Conservation (phyloP, 2,329 filamentous ascomycete genomes). For the Diaporthe citrichinensis region DNA sequence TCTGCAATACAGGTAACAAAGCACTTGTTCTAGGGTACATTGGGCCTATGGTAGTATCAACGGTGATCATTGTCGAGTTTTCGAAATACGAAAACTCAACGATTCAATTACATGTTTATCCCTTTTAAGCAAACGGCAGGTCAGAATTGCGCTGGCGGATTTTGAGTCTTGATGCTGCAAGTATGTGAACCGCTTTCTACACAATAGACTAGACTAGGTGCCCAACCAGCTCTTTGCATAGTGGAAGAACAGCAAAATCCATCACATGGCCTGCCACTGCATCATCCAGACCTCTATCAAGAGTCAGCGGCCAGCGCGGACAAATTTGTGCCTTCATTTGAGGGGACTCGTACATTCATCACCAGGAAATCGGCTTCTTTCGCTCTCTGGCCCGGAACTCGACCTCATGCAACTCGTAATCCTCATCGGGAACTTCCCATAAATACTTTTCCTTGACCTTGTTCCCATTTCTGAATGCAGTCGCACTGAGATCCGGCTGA, state of each 20-base stretch:
- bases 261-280: neutral
- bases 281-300: neutral
- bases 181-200: too few species aligned
- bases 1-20: too few species aligned
- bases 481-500: neutral
- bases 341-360: neutral
- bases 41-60: too few species aligned
- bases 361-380: constrained; percentile 13
- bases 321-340: neutral
- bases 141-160: neutral
- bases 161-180: neutral
- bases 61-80: neutral
- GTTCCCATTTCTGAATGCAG: neutral
- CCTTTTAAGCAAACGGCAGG: neutral
- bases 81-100: too few species aligned
- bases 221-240: neutral
- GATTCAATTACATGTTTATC: neutral
- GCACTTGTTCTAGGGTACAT: neutral
- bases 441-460: neutral
- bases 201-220: neutral
- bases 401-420: neutral
- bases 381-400: neutral
- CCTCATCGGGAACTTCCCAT: neutral
- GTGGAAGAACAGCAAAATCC: neutral
- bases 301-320: neutral